Evolutionary conservation across 805 yeast genomes (phyloP).

Genomic region (Kuraishia ogatae): DNA sequence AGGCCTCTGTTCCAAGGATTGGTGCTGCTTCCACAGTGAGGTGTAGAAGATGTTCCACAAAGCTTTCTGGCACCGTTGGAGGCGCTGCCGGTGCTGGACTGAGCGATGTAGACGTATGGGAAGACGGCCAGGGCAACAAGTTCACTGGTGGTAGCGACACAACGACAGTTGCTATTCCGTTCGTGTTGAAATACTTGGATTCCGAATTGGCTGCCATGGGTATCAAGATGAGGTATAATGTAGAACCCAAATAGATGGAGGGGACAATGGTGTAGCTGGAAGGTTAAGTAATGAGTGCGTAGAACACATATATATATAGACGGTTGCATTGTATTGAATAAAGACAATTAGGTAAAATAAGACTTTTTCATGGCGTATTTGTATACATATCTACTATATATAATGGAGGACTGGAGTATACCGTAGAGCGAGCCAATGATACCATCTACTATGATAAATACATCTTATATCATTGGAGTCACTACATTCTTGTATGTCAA

Average conservation of each 20-base stretch:
- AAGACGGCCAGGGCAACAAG: constrained; percentile 90
- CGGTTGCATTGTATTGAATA: too few species aligned
- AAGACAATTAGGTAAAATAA: too few species aligned
- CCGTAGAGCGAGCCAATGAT: too few species aligned
- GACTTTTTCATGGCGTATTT: too few species aligned
- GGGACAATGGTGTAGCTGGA: too few species aligned
- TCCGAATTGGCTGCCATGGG: constrained; percentile 98
- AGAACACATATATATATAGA: too few species aligned
- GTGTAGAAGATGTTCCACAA: constrained; percentile 86
- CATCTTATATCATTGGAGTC: too few species aligned
- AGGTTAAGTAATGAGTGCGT: too few species aligned
- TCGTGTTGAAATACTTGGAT: constrained; percentile 89
- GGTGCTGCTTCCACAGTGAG: constrained; percentile 72
- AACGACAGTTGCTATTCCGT: constrained; percentile 95
- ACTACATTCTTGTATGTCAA: too few species aligned
- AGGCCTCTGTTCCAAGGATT: constrained; percentile 82
- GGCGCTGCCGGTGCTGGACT: constrained; percentile 24
- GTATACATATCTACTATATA: too few species aligned
- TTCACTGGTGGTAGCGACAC: constrained; percentile 90
- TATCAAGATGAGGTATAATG: constrained; percentile 83
- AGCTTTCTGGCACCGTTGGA: constrained; percentile 26
- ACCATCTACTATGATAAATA: too few species aligned
- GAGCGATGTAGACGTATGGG: constrained; percentile 78
- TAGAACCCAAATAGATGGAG: constrained; percentile 43
- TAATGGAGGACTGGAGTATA: too few species aligned